Evolutionary conservation across 2,329 filamentous ascomycete species (phyloP), one percentile per base, ranked within the genome.

Genomic region (Magnaporthiopsis rhizophila): DNA sequence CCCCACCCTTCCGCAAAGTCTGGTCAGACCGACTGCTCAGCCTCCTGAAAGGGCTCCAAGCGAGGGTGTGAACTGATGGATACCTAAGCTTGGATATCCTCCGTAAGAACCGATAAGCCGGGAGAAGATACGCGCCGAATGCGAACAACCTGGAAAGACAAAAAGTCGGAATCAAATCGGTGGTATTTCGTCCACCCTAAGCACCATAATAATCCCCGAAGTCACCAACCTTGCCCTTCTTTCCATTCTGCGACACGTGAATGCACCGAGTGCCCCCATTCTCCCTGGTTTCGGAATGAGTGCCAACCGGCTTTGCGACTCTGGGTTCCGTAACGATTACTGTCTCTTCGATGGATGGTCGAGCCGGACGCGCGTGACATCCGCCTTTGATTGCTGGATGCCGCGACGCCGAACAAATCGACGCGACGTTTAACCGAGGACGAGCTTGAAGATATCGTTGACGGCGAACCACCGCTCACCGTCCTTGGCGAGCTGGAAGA

Each of bases 401-500:
- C 18, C 21, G 21, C 21, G n/a, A 53, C 13, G 45, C 21, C 9
- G 45, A 53, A 18, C 21, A 53, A 53, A 21, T 26, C 21, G 21
- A 7, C 11, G 18, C n/a, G 21, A 53, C 15, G 62, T 64, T 68
- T 80, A 85, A 74, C 78, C 82, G 78, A 90, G 94, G 70, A 97
- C 85, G 67, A 98, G 86, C 79, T 91, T 91, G 87, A 98, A 98
- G 76, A 98, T 80, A 77, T 98, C 94, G 83, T 98, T 97, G 81
- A 88, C 89, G 75, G 98, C 90, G 82, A 89, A 97, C 78, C 83
- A 87, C 71, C 87, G 89, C 62, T 72, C 69, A 34, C 78, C 78
- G 64, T 92, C 89, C 66, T 86, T 88, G 69, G 86, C 78, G 67
- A 98, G 88, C 78, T 96, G 90, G 85, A 98, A 98, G 65, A 85